Conservation (phyloP, 2,329 filamentous ascomycete species). For the Tolypocladium guangdongense region DNA sequence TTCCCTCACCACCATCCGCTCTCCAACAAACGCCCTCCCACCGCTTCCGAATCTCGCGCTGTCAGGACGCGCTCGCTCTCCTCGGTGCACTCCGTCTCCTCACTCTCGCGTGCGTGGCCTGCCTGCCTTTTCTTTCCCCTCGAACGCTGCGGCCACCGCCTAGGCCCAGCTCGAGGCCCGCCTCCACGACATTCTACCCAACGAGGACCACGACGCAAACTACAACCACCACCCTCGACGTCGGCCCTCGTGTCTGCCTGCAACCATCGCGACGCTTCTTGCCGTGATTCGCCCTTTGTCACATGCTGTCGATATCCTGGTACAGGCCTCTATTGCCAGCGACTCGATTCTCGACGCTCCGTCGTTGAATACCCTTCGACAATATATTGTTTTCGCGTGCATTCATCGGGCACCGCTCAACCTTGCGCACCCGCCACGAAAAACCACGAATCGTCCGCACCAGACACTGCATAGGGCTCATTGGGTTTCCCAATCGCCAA, state of each 20-base stretch:
- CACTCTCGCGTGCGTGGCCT: background rate
- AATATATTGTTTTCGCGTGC: background rate
- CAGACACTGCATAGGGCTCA: background rate
- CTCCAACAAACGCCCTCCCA: background rate
- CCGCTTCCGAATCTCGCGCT: background rate
- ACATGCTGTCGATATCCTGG: conserved; percentile 3
- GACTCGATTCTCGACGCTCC: conserved; percentile 3
- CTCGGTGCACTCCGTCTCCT: background rate
- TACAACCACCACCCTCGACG: background rate
- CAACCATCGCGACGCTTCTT: conserved; percentile 1
- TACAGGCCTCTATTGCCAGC: conserved; percentile 1
- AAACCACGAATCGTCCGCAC: background rate
- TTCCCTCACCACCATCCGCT: background rate
- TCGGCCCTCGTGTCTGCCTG: background rate
- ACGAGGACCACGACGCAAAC: conserved; percentile 1
- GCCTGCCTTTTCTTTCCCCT: background rate
- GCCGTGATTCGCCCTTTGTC: background rate
- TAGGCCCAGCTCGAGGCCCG: background rate
- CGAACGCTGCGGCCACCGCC: background rate
- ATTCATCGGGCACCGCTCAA: background rate
- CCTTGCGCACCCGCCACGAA: background rate
- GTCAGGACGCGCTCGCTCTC: background rate
- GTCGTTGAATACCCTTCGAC: background rate
- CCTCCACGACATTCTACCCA: conserved; percentile 4
- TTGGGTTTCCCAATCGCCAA: background rate